These are phyloP conservation scores for Diplodia seriata DNA, from an alignment of 2,329 filamentous ascomycete species.

Conservation along the genomic window DNA sequence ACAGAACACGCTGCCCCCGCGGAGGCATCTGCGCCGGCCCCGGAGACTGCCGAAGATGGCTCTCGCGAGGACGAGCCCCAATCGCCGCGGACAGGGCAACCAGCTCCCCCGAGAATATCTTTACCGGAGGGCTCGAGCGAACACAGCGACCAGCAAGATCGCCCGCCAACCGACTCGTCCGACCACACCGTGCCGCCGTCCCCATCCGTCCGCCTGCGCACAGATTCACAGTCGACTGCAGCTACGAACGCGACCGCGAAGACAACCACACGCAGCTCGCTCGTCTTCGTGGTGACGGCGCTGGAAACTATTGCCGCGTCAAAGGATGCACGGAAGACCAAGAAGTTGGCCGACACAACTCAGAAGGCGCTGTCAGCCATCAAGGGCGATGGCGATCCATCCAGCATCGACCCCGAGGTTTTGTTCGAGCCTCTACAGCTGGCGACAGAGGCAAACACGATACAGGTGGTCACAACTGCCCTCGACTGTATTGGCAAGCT, in stretches of 20 bases:
- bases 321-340: conserved; percentile 87
- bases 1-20: conserved; percentile 23
- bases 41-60: conserved; percentile 32
- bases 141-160: background rate
- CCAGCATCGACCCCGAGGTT: conserved; percentile 86
- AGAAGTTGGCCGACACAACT: conserved; percentile 80
- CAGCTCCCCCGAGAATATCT: conserved; percentile 24
- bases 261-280: conserved; percentile 80
- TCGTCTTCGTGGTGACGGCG: conserved; percentile 93
- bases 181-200: conserved; percentile 22
- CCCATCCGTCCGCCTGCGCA: conserved; percentile 47
- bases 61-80: conserved; percentile 35
- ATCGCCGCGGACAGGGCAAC: conserved; percentile 14
- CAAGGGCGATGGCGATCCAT: conserved; percentile 76
- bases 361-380: conserved; percentile 84
- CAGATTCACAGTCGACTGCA: conserved; percentile 67
- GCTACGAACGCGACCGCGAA: conserved; percentile 58
- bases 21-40: conserved; percentile 34
- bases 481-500: conserved; percentile 98
- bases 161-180: conserved; percentile 24
- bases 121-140: conserved; percentile 19
- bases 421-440: conserved; percentile 91
- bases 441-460: conserved; percentile 84
- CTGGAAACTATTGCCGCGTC: conserved; percentile 90
- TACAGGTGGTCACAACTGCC: conserved; percentile 84